Evolutionary conservation across 2,329 filamentous ascomycete species (phyloP), one percentile per base, ranked within the genome.

Genomic region (Alternaria incomplexa): DNA sequence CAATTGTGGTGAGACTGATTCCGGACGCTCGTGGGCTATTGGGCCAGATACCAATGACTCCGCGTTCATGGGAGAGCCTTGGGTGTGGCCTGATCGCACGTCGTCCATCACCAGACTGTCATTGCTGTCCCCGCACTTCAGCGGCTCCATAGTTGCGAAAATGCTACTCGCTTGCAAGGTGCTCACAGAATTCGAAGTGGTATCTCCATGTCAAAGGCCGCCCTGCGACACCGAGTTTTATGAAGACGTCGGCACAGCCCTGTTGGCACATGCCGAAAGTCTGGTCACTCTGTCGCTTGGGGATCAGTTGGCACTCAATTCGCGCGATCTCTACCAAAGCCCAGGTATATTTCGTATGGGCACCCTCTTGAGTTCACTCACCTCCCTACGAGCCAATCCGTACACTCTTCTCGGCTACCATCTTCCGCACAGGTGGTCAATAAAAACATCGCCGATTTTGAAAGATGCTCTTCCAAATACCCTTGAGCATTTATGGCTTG

Each of bases 31-130:
- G 15, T 40, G 32, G 32, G 15, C 13, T 40, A 7, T 40, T n/a
- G 32, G 32, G 4, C 32, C 32, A 10, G 36, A 40, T 40, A 11
- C 5, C 3, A 1, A 40, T n/a, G 36, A 40, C 5, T 40, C 36
- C 1, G 5, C 36, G 2, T 40, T 40, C 36, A 40, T 40, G 36
- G 36, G 36, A 40, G 4, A 40, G 0, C 36, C 36, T 40, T 40
- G 36, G 36, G 2, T 0, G 1, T 40, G 36, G 36, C 36, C 36
- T 1, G 36, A 0, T 17, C 36, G 36, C 36, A 6, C 0, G 0
- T 40, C 36, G 0, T 6, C 36, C 1, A 40, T 40, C 0, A 1
- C 36, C 36, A 5, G 1, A 3, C n/a, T 40, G 3, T 6, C 36
- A n/a, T 40, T 40, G 1, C 9, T 40, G 1, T 40, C 36, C 1